These are phyloP conservation scores for Colletotrichum agaves DNA, from an alignment of 2,329 filamentous ascomycete genomes.

Conservation along the genomic window DNA sequence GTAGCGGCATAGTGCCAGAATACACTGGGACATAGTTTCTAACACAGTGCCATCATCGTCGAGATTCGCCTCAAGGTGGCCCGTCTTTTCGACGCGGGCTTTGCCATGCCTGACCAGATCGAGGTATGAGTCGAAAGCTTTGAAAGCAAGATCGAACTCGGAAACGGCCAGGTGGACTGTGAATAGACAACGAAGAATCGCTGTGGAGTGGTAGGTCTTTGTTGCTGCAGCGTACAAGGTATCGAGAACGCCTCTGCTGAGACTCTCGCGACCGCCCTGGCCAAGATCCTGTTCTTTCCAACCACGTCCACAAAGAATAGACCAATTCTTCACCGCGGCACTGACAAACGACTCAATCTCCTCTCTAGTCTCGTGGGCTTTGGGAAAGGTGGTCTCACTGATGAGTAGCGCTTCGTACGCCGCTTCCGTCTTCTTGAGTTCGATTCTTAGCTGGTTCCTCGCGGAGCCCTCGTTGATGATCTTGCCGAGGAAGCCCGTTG, in stretches of 20 bases:
- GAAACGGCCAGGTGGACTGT: slow-evolving; percentile 86
- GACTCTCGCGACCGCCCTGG: slow-evolving; percentile 78
- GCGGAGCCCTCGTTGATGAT: slow-evolving; percentile 60
- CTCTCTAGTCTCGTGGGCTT: slow-evolving; percentile 79
- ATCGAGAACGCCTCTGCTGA: slow-evolving; percentile 83
- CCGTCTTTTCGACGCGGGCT: slow-evolving; percentile 82
- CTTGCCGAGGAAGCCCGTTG: slow-evolving; percentile 57
- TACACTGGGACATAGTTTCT: slow-evolving; percentile 81
- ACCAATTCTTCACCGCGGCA: slow-evolving; percentile 86
- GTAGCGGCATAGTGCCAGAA: slow-evolving; percentile 84
- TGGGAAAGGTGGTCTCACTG: slow-evolving; percentile 83
- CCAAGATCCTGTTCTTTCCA: slow-evolving; percentile 87
- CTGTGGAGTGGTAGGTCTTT: slow-evolving; percentile 94
- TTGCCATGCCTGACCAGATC: slow-evolving; percentile 89
- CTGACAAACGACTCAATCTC: slow-evolving; percentile 87
- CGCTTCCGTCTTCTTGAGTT: slow-evolving; percentile 82
- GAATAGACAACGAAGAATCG: slow-evolving; percentile 87
- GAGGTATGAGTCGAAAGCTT: slow-evolving; percentile 91
- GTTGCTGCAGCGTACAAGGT: slow-evolving; percentile 90
- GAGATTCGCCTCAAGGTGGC: slow-evolving; percentile 75
- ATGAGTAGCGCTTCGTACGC: slow-evolving; percentile 84
- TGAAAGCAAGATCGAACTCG: slow-evolving; percentile 91
- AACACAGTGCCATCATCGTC: slow-evolving; percentile 84
- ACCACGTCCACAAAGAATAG: slow-evolving; percentile 78
- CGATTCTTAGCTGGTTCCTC: slow-evolving; percentile 74